Percentiles rank a stretch among this genome's conserved stretches.
phyloP scores from a whole-genome alignment of 2,329 filamentous ascomycete genomes.

The Venturiaceae sp. region DNA sequence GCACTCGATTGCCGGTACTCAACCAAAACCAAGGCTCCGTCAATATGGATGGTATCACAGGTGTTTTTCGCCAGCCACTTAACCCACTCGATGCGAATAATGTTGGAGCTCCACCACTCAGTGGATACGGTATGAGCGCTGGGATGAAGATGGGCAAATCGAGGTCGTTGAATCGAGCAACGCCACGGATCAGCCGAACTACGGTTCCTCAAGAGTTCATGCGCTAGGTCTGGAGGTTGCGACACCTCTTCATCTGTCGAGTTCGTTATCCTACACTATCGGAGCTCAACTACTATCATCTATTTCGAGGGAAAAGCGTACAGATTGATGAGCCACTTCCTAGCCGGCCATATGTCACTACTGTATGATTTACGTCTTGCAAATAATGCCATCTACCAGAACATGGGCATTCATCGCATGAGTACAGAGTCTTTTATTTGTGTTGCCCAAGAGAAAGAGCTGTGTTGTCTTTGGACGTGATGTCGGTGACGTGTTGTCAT shows the following conservation, averaged over 20 bases:
- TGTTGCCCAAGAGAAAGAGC: too few relatives aligned
- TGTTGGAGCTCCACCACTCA: constrained; percentile 12
- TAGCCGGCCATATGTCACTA: too few relatives aligned
- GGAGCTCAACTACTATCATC: neutral
- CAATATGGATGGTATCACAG: constrained; percentile 12
- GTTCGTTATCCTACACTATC: neutral
- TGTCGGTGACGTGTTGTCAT: too few relatives aligned
- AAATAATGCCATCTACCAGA: too few relatives aligned
- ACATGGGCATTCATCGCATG: too few relatives aligned
- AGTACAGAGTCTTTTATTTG: too few relatives aligned
- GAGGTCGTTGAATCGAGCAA: neutral
- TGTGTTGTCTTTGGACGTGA: too few relatives aligned
- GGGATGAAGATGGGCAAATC: constrained; percentile 22
- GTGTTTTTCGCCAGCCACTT: constrained; percentile 24
- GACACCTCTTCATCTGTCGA: neutral
- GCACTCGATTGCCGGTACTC: constrained; percentile 15
- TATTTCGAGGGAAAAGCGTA: too few relatives aligned
- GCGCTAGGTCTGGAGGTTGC: neutral
- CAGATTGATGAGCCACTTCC: too few relatives aligned
- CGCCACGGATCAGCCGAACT: neutral
- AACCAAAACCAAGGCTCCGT: constrained; percentile 17
- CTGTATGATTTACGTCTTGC: too few relatives aligned
- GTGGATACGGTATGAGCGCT: constrained; percentile 19
- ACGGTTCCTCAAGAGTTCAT: neutral
- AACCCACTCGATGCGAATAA: constrained; percentile 16